Evolutionary conservation across 148 eudicot species (phyloP).

Genomic region (Nyssa sinensis): DNA sequence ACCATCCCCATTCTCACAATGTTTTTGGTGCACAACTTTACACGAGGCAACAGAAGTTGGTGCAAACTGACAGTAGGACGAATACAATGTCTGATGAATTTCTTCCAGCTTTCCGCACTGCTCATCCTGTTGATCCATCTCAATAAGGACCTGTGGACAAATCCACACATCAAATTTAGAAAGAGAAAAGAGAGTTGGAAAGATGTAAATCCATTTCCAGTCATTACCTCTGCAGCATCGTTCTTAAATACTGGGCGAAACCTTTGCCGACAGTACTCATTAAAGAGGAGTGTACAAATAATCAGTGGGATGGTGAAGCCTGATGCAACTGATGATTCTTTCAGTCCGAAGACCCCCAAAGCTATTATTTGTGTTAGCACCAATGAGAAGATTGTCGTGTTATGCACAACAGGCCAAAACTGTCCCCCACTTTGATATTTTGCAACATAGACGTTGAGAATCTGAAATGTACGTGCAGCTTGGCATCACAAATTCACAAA

Average conservation of each 20-base stretch:
- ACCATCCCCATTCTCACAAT: conserved; percentile 26
- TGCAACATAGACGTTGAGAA: conserved; percentile 79
- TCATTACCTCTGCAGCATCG: conserved; percentile 61
- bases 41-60: conserved; percentile 26
- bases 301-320: conserved; percentile 58
- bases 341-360: conserved; percentile 56
- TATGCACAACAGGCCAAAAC: conserved; percentile 84
- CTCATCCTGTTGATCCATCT: conserved; percentile 80
- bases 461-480: conserved; percentile 40
- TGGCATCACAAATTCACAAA: background rate
- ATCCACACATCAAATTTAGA: background rate
- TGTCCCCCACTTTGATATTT: conserved; percentile 76
- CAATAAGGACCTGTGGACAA: conserved; percentile 61
- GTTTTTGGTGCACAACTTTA: conserved; percentile 17
- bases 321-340: conserved; percentile 49
- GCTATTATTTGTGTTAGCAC: conserved; percentile 69
- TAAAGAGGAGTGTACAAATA: conserved; percentile 63
- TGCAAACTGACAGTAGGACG: conserved; percentile 63
- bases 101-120: conserved; percentile 49
- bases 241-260: conserved; percentile 56
- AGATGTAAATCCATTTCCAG: background rate
- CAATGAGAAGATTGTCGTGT: conserved; percentile 68
- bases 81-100: conserved; percentile 44
- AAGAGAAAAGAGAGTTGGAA: too few species aligned
- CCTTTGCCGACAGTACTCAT: conserved; percentile 73